Evolutionary conservation across 1,139 yeast genomes (phyloP).

Genomic region (Yamadazyma diddensiae): DNA sequence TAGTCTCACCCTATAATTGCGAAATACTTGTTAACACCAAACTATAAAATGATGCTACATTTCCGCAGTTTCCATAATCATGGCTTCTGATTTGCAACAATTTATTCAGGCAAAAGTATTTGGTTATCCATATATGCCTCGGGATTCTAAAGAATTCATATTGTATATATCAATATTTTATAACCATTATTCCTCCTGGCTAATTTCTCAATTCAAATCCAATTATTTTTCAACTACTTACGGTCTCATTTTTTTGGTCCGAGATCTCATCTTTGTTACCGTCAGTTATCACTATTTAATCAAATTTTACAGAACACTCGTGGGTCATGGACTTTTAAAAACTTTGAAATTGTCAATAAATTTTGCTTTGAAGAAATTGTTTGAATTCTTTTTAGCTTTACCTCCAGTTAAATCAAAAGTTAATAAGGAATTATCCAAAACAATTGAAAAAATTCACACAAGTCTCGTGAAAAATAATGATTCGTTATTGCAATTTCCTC

Average conservation of each 20-base stretch:
- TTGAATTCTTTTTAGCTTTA: conserved; percentile 37
- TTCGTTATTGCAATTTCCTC: conserved; percentile 42
- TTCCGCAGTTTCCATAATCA: background rate
- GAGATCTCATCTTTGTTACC: conserved; percentile 26
- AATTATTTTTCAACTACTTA: conserved; percentile 12
- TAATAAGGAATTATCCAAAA: conserved; percentile 54
- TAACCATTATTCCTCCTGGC: background rate
- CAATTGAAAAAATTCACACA: conserved; percentile 48
- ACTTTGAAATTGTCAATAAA: conserved; percentile 12
- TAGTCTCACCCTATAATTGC: too few species aligned
- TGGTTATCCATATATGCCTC: conserved; percentile 16
- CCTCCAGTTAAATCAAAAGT: conserved; percentile 60
- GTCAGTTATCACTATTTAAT: conserved; percentile 16
- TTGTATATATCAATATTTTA: conserved; percentile 4
- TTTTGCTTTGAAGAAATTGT: conserved; percentile 17
- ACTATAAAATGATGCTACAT: too few species aligned
- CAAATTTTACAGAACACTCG: conserved; percentile 13
- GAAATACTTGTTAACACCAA: too few species aligned
- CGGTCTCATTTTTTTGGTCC: conserved; percentile 17
- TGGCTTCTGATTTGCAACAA: background rate
- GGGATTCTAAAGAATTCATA: conserved; percentile 8
- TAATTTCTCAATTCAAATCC: conserved; percentile 2
- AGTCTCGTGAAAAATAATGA: conserved; percentile 53
- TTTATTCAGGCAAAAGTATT: conserved; percentile 7
- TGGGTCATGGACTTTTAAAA: conserved; percentile 41